phyloP scores from a whole-genome alignment of 176 grass and related monocot genomes.

The Dactylis glomerata region DNA sequence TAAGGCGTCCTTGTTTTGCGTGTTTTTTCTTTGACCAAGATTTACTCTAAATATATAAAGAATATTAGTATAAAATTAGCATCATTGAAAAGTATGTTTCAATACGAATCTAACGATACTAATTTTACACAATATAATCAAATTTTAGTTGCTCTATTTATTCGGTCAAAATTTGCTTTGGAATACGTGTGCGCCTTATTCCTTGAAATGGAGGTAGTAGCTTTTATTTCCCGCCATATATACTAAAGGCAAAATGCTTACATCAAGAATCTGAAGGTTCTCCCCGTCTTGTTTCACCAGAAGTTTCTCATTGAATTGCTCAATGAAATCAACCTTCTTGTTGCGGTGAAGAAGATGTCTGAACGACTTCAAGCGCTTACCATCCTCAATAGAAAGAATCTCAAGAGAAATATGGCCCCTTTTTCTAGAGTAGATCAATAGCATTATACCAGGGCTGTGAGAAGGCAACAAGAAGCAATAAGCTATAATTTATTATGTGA shows the following conservation, averaged over 20 bases:
- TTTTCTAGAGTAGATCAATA: constrained; percentile 65
- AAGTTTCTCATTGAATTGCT: constrained; percentile 78
- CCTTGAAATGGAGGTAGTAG: no score
- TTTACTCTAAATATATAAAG: no score
- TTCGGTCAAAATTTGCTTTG: no score
- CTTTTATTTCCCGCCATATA: not conserved
- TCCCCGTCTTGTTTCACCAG: constrained; percentile 71
- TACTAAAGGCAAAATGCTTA: constrained; percentile 12
- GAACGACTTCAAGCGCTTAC: constrained; percentile 57
- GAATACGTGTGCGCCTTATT: no score
- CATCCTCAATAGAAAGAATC: constrained; percentile 65
- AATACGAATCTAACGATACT: no score
- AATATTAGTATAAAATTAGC: no score
- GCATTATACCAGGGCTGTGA: constrained; percentile 63
- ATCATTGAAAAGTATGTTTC: no score
- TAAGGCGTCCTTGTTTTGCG: no score
- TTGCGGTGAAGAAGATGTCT: constrained; percentile 64
- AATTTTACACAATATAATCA: no score
- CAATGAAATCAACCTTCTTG: constrained; percentile 63
- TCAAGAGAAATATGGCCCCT: constrained; percentile 54
- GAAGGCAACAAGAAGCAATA: constrained; percentile 2
- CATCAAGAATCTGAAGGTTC: constrained; percentile 71
- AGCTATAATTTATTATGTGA: not conserved
- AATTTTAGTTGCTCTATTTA: no score
- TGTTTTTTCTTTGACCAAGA: no score